A percentile compares a stretch with the other conserved stretches of the same genome.
Conservation (phyloP, 495 filamentous ascomycete species). For the Tirmania nivea region DNA sequence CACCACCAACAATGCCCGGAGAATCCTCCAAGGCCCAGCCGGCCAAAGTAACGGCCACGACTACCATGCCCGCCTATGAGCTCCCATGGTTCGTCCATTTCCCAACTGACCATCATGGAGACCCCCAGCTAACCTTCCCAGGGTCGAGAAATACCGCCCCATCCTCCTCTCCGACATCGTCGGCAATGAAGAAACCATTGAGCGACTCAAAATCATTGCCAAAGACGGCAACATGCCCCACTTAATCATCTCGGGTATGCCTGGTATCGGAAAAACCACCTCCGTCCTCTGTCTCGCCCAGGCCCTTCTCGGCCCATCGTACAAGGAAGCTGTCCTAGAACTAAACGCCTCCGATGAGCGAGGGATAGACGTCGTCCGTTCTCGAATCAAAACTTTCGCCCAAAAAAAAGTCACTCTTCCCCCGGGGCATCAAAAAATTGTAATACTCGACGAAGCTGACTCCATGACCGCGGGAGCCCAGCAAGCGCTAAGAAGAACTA, state of each 20-base stretch:
- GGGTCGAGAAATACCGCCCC: conserved; percentile 97
- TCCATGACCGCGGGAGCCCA: conserved; percentile 94
- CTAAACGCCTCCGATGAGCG: conserved; percentile 91
- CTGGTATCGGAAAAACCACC: conserved; percentile 96
- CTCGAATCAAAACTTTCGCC: conserved; percentile 94
- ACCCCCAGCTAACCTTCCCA: conserved; percentile 21
- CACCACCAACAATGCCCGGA: conserved; percentile 20
- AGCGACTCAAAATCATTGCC: conserved; percentile 94
- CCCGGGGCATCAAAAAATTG: conserved; percentile 73
- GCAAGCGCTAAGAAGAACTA: conserved; percentile 83
- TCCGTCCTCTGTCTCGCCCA: conserved; percentile 84
- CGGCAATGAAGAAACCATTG: conserved; percentile 91
- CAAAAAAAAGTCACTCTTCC: conserved; percentile 98
- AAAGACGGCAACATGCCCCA: conserved; percentile 99
- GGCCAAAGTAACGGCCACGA: conserved; percentile 42
- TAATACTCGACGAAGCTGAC: conserved; percentile 96
- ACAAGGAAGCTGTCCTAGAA: conserved; percentile 94
- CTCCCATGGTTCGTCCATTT: conserved; percentile 56
- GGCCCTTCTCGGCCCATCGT: conserved; percentile 75
- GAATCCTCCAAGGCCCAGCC: conserved; percentile 62
- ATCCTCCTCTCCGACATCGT: conserved; percentile 90
- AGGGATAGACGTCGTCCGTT: conserved; percentile 96
- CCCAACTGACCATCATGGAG: conserved; percentile 3
- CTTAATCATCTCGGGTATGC: conserved; percentile 97
- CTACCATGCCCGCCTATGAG: conserved; percentile 43